Percentiles rank a stretch among this genome's conserved stretches.
phyloP scores from a whole-genome alignment of 176 grass and related monocot species.

The Oryza punctata region DNA sequence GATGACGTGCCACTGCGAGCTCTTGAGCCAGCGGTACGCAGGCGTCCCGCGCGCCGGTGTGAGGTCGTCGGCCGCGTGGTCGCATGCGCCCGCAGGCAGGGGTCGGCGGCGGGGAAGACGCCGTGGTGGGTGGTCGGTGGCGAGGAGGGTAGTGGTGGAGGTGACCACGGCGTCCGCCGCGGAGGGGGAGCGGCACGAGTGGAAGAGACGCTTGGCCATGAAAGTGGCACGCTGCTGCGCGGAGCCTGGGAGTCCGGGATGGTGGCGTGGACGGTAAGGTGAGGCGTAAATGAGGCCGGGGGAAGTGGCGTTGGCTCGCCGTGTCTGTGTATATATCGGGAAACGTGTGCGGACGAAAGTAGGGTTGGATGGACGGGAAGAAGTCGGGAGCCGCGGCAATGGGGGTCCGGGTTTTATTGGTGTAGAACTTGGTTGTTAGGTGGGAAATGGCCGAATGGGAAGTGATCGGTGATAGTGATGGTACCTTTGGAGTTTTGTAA shows the following conservation, averaged over 20 bases:
- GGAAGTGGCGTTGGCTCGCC: background rate
- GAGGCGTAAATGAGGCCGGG: conserved; percentile 19
- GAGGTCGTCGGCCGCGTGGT: conserved; percentile 39
- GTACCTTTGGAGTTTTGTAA: background rate
- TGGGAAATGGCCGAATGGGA: background rate
- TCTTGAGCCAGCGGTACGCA: conserved; percentile 78
- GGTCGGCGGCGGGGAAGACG: conserved; percentile 5
- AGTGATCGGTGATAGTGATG: conserved; percentile 7
- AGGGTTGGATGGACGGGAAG: background rate
- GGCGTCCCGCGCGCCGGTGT: conserved; percentile 27
- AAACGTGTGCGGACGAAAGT: background rate
- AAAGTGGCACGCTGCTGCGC: background rate
- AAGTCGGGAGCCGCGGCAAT: background rate
- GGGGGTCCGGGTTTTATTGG: background rate
- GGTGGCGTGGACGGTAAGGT: background rate
- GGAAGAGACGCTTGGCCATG: conserved; percentile 85
- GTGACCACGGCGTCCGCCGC: conserved; percentile 34
- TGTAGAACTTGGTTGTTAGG: background rate
- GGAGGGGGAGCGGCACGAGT: conserved; percentile 54
- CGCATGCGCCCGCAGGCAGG: conserved; percentile 1
- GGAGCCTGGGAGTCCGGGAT: background rate
- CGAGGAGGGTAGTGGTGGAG: conserved; percentile 26
- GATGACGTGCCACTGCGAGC: conserved; percentile 77
- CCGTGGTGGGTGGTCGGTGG: background rate
- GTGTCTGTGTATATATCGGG: conserved; percentile 28